Conservation (phyloP, 2,329 filamentous ascomycete genomes). For the Magnaporthiopsis rhizophila region DNA sequence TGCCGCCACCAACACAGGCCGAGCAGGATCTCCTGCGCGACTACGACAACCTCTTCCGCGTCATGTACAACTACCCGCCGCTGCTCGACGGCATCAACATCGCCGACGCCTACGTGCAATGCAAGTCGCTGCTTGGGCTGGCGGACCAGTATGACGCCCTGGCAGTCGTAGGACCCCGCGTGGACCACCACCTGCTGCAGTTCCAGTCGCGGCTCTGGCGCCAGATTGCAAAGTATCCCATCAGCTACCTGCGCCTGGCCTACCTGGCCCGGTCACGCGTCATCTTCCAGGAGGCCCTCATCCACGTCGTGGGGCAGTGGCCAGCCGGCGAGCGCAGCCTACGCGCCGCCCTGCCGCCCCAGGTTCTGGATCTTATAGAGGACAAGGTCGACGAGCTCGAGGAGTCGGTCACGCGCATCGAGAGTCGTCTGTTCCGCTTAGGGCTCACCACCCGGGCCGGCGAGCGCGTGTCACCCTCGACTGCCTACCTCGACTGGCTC, state of each 20-base stretch:
- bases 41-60: conserved; percentile 91
- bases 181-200: conserved; percentile 88
- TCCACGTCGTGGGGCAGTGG: conserved; percentile 94
- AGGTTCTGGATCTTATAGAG: conserved; percentile 82
- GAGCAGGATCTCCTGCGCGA: conserved; percentile 76
- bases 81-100: conserved; percentile 79
- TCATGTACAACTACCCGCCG: conserved; percentile 91
- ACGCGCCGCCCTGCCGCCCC: conserved; percentile 61
- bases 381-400: conserved; percentile 91
- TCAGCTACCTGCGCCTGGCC: conserved; percentile 82
- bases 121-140: conserved; percentile 77
- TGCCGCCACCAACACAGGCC: conserved; percentile 42
- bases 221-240: conserved; percentile 93
- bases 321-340: conserved; percentile 72
- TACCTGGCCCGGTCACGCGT: conserved; percentile 77
- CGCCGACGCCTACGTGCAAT: conserved; percentile 86
- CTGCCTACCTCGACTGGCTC: conserved; percentile 82
- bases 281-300: conserved; percentile 79
- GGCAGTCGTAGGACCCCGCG: conserved; percentile 75
- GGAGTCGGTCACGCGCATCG: conserved; percentile 70
- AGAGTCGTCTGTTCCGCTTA: conserved; percentile 74
- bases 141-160: conserved; percentile 95
- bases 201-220: conserved; percentile 90
- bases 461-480: conserved; percentile 72
- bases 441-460: conserved; percentile 71